Conservation (phyloP, 1,139 yeast genomes). For the Saccharomyces hybrid region DNA sequence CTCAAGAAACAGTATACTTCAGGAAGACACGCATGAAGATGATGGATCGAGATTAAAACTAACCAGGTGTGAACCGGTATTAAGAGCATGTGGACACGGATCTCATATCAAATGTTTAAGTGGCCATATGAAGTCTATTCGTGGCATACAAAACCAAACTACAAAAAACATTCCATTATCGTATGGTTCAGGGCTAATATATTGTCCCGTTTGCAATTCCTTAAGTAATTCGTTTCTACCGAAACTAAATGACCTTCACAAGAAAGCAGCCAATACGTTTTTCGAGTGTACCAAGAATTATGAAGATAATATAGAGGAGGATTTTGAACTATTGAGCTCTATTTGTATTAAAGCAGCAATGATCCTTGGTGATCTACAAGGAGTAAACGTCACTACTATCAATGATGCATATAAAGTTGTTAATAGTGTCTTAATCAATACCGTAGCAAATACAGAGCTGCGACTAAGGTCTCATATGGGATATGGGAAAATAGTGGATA, state of each 20-base stretch:
- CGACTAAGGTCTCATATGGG: constrained; percentile 9
- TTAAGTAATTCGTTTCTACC: constrained; percentile 81
- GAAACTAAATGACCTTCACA: constrained; percentile 12
- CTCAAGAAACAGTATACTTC: neutral
- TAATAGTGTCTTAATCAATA: constrained; percentile 8
- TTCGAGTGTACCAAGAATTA: constrained; percentile 4
- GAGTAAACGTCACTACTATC: neutral
- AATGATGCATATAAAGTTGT: constrained; percentile 9
- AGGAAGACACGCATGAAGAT: neutral
- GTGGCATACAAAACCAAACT: constrained; percentile 57
- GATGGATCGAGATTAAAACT: neutral
- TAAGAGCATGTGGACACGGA: constrained; percentile 90
- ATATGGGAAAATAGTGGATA: neutral
- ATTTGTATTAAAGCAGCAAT: constrained; percentile 16
- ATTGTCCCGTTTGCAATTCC: constrained; percentile 89
- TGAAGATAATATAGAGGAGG: neutral
- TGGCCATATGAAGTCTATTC: constrained; percentile 48
- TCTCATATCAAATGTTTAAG: constrained; percentile 77
- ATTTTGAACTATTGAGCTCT: constrained; percentile 4
- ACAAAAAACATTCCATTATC: constrained; percentile 80
- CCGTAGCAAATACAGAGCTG: constrained; percentile 21
- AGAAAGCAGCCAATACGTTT: constrained; percentile 7
- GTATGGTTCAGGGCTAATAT: constrained; percentile 58
- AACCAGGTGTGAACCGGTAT: constrained; percentile 35
- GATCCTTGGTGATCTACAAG: constrained; percentile 14